Percentiles rank a stretch among this genome's conserved stretches.
phyloP scores from a whole-genome alignment of 805 yeast genomes.

The Lachancea nothofagi region DNA sequence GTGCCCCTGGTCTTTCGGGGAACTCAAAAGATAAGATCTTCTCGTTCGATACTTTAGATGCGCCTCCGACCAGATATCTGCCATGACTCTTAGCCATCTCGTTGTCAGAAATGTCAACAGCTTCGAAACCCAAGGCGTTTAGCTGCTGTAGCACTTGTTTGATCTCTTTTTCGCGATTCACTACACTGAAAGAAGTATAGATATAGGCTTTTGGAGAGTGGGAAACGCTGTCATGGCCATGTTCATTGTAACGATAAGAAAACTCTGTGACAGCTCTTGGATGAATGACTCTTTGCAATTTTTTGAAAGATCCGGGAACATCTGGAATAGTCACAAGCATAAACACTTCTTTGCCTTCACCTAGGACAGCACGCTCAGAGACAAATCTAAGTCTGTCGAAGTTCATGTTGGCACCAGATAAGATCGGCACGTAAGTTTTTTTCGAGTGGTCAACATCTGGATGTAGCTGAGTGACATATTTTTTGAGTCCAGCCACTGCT shows the following conservation, averaged over 20 bases:
- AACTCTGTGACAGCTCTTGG: slow-evolving; percentile 95
- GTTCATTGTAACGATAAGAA: slow-evolving; percentile 68
- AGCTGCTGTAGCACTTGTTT: slow-evolving; percentile 55
- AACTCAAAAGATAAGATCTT: slow-evolving; percentile 80
- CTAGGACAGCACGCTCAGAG: slow-evolving; percentile 95
- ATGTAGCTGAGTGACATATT: slow-evolving; percentile 56
- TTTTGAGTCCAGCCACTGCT: slow-evolving; percentile 90
- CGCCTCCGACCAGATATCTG: slow-evolving; percentile 93
- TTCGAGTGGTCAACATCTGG: slow-evolving; percentile 66
- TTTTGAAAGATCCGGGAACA: slow-evolving; percentile 80
- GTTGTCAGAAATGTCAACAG: slow-evolving; percentile 81
- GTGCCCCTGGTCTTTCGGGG: slow-evolving; percentile 97
- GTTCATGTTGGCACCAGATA: slow-evolving; percentile 98
- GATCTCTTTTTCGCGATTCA: slow-evolving; percentile 69
- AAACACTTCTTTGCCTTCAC: slow-evolving; percentile 96
- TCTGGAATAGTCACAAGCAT: slow-evolving; percentile 89
- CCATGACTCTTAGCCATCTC: slow-evolving; percentile 96
- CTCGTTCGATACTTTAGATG: slow-evolving; percentile 66
- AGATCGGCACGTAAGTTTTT: slow-evolving; percentile 72
- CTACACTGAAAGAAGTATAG: slow-evolving; percentile 82
- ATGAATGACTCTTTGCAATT: slow-evolving; percentile 67
- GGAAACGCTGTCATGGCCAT: slow-evolving; percentile 32
- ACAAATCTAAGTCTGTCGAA: slow-evolving; percentile 94
- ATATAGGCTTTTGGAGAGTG: slow-evolving; percentile 60
- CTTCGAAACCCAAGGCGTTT: slow-evolving; percentile 60